These are phyloP conservation scores for Candida dubliniensis DNA, from an alignment of 1,139 yeast species.

Conservation along the genomic window DNA sequence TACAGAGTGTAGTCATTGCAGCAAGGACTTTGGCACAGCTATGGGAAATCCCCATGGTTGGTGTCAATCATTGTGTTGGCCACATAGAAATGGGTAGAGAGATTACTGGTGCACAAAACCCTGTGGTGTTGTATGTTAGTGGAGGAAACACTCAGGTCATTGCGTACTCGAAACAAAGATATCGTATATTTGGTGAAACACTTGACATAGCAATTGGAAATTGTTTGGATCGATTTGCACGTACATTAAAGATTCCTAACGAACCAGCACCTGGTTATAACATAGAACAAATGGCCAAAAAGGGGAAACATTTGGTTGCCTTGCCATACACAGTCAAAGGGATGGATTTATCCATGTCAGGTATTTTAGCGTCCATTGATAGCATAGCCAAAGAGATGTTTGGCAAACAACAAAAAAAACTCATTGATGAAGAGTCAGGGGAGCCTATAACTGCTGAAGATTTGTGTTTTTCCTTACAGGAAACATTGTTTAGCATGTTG, in stretches of 20 bases:
- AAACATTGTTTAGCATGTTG: slow-evolving; percentile 89
- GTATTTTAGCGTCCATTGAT: slow-evolving; percentile 84
- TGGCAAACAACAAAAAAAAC: slow-evolving; percentile 49
- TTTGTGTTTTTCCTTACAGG: slow-evolving; percentile 89
- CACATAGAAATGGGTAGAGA: slow-evolving; percentile 99
- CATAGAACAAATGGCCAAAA: slow-evolving; percentile 89
- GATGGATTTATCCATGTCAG: slow-evolving; percentile 97
- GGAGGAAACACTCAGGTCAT: slow-evolving; percentile 99
- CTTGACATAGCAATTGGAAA: slow-evolving; percentile 96
- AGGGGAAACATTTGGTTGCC: slow-evolving; percentile 65
- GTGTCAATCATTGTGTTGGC: slow-evolving; percentile 96
- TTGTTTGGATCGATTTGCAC: slow-evolving; percentile 92
- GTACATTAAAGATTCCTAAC: slow-evolving; percentile 83
- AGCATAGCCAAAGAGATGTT: slow-evolving; percentile 71
- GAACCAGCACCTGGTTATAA: slow-evolving; percentile 98
- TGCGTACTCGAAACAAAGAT: slow-evolving; percentile 90
- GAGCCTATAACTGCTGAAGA: slow-evolving; percentile 75
- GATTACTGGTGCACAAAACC: slow-evolving; percentile 91
- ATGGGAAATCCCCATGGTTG: slow-evolving; percentile 84
- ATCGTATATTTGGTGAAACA: slow-evolving; percentile 96
- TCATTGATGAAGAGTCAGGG: slow-evolving; percentile 52
- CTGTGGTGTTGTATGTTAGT: slow-evolving; percentile 93
- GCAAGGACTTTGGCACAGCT: slow-evolving; percentile 83
- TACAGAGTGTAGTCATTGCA: slow-evolving; percentile 88
- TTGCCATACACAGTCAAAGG: slow-evolving; percentile 97